These are phyloP conservation scores for Podaxis sp. DNA, from an alignment of 768 basidiomycete species.

Conservation along the genomic window DNA sequence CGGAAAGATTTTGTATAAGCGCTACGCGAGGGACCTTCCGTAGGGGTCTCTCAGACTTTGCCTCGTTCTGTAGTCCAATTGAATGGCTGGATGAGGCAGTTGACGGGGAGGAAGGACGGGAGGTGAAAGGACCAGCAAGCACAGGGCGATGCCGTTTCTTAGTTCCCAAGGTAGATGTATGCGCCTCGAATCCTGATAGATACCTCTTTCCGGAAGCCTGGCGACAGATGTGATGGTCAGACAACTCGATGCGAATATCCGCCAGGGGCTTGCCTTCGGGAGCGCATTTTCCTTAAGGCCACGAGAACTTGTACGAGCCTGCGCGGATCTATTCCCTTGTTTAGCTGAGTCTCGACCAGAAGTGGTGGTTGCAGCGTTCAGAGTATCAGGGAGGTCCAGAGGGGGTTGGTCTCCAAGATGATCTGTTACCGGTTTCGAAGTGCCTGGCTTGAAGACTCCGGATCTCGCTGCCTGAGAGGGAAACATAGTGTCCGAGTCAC, in stretches of 20 bases:
- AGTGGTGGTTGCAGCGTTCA: background rate
- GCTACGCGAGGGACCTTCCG: background rate
- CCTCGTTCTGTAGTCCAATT: background rate
- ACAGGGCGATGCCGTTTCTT: slow-evolving; percentile 7
- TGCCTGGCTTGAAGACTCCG: background rate
- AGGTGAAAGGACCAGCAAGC: slow-evolving; percentile 23
- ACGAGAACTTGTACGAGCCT: slow-evolving; percentile 1
- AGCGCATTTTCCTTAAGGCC: slow-evolving; percentile 3
- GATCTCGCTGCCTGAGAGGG: background rate
- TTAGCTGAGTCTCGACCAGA: background rate
- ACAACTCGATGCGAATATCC: no score
- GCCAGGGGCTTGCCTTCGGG: background rate
- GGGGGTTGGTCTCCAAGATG: background rate
- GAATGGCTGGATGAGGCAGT: background rate
- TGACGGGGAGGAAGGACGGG: slow-evolving; percentile 21
- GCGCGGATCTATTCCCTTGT: background rate
- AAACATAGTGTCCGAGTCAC: background rate
- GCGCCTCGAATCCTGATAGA: background rate
- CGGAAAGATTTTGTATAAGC: slow-evolving; percentile 4
- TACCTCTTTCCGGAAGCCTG: background rate
- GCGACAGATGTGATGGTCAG: background rate
- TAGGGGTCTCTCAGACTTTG: background rate
- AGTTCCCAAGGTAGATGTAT: background rate
- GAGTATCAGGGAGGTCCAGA: background rate
- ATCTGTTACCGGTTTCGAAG: background rate